These are phyloP conservation scores for Ophiostoma montium DNA, from an alignment of 2,329 filamentous ascomycete species.

Conservation along the genomic window DNA sequence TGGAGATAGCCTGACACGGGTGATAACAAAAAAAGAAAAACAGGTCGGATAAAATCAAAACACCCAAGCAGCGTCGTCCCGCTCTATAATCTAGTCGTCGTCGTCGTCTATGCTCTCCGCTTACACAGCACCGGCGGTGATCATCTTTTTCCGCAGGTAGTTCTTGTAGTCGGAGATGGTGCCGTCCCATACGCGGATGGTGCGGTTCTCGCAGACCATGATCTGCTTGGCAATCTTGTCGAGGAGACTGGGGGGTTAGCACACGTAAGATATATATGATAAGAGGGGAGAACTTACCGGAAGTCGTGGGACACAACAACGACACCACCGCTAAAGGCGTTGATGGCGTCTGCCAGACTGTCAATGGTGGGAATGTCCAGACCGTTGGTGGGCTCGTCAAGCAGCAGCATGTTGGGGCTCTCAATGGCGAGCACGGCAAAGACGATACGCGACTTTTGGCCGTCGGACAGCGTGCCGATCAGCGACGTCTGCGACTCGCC, in stretches of 20 bases:
- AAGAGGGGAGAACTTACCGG: conserved; percentile 47
- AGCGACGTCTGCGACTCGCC: conserved; percentile 91
- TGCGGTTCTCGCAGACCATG: conserved; percentile 97
- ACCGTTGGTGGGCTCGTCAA: conserved; percentile 99
- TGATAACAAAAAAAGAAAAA: not conserved
- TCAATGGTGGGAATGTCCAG: conserved; percentile 98
- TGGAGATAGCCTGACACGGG: not conserved
- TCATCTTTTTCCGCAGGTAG: conserved; percentile 98
- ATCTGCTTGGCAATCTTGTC: conserved; percentile 99
- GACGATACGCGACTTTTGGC: conserved; percentile 95
- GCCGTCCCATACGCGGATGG: conserved; percentile 79
- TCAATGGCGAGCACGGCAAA: conserved; percentile 95
- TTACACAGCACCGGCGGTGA: conserved; percentile 74
- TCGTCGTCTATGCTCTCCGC: conserved; percentile 7
- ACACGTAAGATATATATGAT: not conserved
- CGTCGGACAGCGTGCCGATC: conserved; percentile 95
- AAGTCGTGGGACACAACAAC: conserved; percentile 98
- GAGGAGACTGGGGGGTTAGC: conserved; percentile 51
- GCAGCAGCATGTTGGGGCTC: conserved; percentile 87
- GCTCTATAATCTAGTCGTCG: conserved; percentile 3
- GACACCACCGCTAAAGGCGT: conserved; percentile 89
- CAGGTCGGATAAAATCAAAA: conserved; percentile 1
- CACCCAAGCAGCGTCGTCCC: conserved; percentile 2
- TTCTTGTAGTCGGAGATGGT: conserved; percentile 94
- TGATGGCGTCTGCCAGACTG: conserved; percentile 92